Percentiles rank a stretch among this genome's conserved stretches.
Conservation (phyloP, 1,284 basidiomycete genomes). For the Pascua sp. region DNA sequence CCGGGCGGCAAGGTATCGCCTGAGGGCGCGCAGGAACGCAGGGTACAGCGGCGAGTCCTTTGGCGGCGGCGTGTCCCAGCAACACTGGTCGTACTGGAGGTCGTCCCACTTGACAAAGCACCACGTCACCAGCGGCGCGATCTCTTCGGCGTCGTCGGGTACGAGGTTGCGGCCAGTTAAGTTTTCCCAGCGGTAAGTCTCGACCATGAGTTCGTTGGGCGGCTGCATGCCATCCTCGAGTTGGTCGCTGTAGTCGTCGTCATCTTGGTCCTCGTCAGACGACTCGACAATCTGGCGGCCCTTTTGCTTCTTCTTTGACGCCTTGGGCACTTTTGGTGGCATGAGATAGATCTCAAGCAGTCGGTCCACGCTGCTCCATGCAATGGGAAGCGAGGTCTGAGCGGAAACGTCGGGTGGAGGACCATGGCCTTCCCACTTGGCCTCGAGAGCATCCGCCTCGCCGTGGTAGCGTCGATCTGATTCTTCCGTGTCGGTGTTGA, state of each 20-base stretch:
- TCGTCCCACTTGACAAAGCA: constrained; percentile 76
- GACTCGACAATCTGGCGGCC: constrained; percentile 21
- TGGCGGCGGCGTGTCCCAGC: constrained; percentile 80
- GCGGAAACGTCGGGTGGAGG: constrained; percentile 58
- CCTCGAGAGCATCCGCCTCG: constrained; percentile 13
- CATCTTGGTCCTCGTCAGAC: constrained; percentile 28
- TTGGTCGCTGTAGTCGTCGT: constrained; percentile 1
- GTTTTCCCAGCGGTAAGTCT: constrained; percentile 58
- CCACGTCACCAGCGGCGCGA: constrained; percentile 49
- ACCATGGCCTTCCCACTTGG: constrained; percentile 30
- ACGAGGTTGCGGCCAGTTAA: constrained; percentile 53
- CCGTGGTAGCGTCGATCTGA: background rate
- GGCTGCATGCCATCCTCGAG: constrained; percentile 36
- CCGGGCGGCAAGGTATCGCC: constrained; percentile 62
- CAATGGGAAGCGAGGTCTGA: constrained; percentile 63
- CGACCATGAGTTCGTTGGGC: constrained; percentile 21
- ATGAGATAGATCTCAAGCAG: constrained; percentile 71
- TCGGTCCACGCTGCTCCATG: constrained; percentile 64
- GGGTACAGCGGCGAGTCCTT: constrained; percentile 51
- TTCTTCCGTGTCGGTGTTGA: constrained; percentile 45
- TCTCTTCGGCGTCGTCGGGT: constrained; percentile 57
- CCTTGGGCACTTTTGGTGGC: constrained; percentile 14
- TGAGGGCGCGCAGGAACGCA: constrained; percentile 65
- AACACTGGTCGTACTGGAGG: constrained; percentile 84
- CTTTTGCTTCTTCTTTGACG: constrained; percentile 26